phyloP scores from a whole-genome alignment of 2,329 filamentous ascomycete species.

The Ophiocordyceps camponoti-leonardi region DNA sequence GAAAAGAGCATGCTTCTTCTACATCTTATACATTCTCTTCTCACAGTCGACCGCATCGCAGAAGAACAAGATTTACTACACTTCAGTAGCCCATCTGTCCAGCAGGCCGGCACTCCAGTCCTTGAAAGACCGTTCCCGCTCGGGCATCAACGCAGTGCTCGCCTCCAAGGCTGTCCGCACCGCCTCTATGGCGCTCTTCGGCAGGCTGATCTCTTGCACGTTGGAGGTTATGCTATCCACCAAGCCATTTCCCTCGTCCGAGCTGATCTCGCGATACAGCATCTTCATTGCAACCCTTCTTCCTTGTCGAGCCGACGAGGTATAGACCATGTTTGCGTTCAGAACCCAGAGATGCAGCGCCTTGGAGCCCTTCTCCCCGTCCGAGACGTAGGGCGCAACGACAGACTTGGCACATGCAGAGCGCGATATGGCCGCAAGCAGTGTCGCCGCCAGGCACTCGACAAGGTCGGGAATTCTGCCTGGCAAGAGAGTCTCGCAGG shows the following conservation, averaged over 20 bases:
- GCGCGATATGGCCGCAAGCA: slow-evolving; percentile 35
- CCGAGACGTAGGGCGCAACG: slow-evolving; percentile 18
- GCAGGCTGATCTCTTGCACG: slow-evolving; percentile 41
- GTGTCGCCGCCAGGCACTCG: slow-evolving; percentile 34
- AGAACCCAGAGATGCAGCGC: slow-evolving; percentile 37
- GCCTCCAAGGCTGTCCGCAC: slow-evolving; percentile 24
- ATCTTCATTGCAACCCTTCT: slow-evolving; percentile 31
- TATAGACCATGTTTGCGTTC: slow-evolving; percentile 35
- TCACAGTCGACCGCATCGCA: no score
- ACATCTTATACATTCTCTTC: no score
- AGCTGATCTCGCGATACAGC: slow-evolving; percentile 27
- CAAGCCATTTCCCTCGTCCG: slow-evolving; percentile 27
- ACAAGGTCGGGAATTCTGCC: slow-evolving; percentile 19
- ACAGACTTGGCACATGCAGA: slow-evolving; percentile 41
- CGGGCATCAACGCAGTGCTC: slow-evolving; percentile 36
- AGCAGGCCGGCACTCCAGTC: slow-evolving; percentile 53
- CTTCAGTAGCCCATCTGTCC: slow-evolving; percentile 16
- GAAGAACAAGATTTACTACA: neutral
- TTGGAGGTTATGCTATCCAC: slow-evolving; percentile 34
- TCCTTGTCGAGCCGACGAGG: slow-evolving; percentile 19
- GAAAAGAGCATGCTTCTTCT: no score
- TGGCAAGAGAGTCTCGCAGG: slow-evolving; percentile 15
- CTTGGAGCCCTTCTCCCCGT: slow-evolving; percentile 1
- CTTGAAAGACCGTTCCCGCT: slow-evolving; percentile 36
- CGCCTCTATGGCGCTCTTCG: slow-evolving; percentile 27